Evolutionary conservation across 495 filamentous ascomycete species (phyloP).

Genomic region (Apodospora peruviana): DNA sequence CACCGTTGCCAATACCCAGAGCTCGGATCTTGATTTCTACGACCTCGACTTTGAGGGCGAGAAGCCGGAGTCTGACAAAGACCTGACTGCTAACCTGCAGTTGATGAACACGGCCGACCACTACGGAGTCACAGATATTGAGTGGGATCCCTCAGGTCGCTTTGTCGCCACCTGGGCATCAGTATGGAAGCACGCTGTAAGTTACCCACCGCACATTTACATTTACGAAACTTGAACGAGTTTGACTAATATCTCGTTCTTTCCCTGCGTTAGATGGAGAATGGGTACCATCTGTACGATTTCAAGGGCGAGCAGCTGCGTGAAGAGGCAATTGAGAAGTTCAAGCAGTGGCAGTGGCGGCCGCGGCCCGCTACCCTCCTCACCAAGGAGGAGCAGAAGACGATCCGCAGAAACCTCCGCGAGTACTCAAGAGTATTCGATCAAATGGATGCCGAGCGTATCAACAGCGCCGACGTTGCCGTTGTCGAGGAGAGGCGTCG

Average conservation of each 20-base stretch:
- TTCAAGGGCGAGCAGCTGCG: conserved; percentile 86
- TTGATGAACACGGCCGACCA: conserved; percentile 89
- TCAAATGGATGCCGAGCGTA: conserved; percentile 86
- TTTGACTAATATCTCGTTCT: too few relatives aligned
- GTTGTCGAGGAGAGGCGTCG: conserved; percentile 83
- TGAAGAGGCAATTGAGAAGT: conserved; percentile 90
- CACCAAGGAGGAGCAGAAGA: conserved; percentile 90
- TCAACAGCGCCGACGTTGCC: conserved; percentile 85
- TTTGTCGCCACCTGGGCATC: conserved; percentile 89
- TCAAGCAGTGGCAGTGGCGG: conserved; percentile 95
- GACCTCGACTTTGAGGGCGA: conserved; percentile 97
- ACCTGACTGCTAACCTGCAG: conserved; percentile 88
- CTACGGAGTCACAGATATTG: conserved; percentile 94
- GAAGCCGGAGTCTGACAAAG: conserved; percentile 86
- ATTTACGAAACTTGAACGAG: too few relatives aligned
- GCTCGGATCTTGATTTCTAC: conserved; percentile 94
- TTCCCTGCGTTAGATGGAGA: conserved; percentile 71
- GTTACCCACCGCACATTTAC: conserved; percentile 31
- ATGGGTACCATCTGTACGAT: conserved; percentile 96
- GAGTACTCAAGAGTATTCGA: conserved; percentile 95
- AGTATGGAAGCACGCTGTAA: conserved; percentile 90
- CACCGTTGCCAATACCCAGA: conserved; percentile 84
- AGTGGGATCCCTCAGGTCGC: conserved; percentile 95
- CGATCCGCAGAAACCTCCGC: conserved; percentile 94
- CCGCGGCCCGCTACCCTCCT: conserved; percentile 86